Percentiles rank a stretch among this genome's conserved stretches.
Evolutionary conservation across 2,329 filamentous ascomycete species (phyloP).

Genomic region (Akanthomyces muscarius): DNA sequence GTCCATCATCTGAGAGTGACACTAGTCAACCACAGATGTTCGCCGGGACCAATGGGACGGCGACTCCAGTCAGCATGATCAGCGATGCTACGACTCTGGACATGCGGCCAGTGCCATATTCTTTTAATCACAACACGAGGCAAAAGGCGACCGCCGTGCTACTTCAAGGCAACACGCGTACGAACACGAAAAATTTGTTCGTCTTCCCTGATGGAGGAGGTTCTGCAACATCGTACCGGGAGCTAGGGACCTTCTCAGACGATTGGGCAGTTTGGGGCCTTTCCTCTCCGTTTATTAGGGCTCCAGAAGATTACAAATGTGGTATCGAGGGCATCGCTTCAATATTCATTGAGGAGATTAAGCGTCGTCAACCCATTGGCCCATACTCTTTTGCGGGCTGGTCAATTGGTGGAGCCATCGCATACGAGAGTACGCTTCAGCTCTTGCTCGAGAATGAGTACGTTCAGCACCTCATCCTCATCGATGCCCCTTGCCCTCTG

Average conservation of each 20-base stretch:
- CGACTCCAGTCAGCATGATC: not conserved
- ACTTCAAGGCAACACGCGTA: not conserved
- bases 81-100: not conserved
- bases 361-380: conserved; percentile 62
- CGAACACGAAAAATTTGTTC: not conserved
- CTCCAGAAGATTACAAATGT: not conserved
- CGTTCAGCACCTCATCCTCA: conserved; percentile 57
- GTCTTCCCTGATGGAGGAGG: not conserved
- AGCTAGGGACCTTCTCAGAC: not conserved
- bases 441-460: conserved; percentile 52
- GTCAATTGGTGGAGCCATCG: conserved; percentile 71
- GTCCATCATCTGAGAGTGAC: not conserved
- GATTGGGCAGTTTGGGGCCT: not conserved
- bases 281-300: not conserved
- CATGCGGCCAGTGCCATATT: not conserved
- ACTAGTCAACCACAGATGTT: not conserved
- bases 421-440: conserved; percentile 61
- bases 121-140: not conserved
- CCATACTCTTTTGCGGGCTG: conserved; percentile 67
- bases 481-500: conserved; percentile 62
- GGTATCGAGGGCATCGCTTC: conserved; percentile 36
- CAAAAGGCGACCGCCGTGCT: not conserved
- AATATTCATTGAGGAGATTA: conserved; percentile 58
- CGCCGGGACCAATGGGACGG: not conserved
- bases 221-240: not conserved